A percentile compares a stretch with the other conserved stretches of the same genome.
These are phyloP conservation scores for Monascus ruber DNA, from an alignment of 2,329 filamentous ascomycete genomes.

Conservation along the genomic window DNA sequence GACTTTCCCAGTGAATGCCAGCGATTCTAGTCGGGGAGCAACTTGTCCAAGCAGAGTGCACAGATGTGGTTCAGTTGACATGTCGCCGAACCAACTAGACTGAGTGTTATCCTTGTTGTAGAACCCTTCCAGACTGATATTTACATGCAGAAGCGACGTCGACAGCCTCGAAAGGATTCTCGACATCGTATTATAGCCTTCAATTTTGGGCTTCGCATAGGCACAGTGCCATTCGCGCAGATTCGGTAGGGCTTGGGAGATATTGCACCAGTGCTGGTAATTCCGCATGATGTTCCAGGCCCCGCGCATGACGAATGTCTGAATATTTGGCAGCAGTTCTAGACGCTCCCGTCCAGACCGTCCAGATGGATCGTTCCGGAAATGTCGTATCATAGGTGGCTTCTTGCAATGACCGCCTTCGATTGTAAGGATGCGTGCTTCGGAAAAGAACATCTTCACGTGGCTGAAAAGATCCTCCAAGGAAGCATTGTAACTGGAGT, in stretches of 20 bases:
- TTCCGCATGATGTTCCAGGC: conserved; percentile 66
- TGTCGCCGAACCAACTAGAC: conserved; percentile 35
- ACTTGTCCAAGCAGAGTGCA: conserved; percentile 53
- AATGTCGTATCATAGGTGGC: conserved; percentile 55
- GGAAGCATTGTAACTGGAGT: conserved; percentile 51
- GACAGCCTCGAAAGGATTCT: conserved; percentile 50
- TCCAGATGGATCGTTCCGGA: conserved; percentile 28
- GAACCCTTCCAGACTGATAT: conserved; percentile 60
- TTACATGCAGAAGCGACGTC: conserved; percentile 48
- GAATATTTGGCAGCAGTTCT: conserved; percentile 44
- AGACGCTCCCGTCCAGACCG: conserved; percentile 25
- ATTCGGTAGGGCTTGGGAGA: conserved; percentile 53
- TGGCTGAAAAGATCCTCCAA: conserved; percentile 59
- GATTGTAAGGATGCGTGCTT: conserved; percentile 55
- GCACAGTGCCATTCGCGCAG: conserved; percentile 45
- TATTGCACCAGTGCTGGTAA: conserved; percentile 49
- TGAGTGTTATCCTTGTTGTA: conserved; percentile 54
- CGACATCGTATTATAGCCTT: conserved; percentile 60
- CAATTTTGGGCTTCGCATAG: conserved; percentile 60
- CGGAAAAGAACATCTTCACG: conserved; percentile 47
- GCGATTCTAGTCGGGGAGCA: conserved; percentile 52
- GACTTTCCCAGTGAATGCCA: conserved; percentile 61
- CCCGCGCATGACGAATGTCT: conserved; percentile 59
- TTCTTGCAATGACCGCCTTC: conserved; percentile 70
- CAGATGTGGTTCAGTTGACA: conserved; percentile 50